Percentiles rank a stretch among this genome's conserved stretches.
phyloP scores from a whole-genome alignment of 495 filamentous ascomycete species.

The Hypoxylon fragiforme region DNA sequence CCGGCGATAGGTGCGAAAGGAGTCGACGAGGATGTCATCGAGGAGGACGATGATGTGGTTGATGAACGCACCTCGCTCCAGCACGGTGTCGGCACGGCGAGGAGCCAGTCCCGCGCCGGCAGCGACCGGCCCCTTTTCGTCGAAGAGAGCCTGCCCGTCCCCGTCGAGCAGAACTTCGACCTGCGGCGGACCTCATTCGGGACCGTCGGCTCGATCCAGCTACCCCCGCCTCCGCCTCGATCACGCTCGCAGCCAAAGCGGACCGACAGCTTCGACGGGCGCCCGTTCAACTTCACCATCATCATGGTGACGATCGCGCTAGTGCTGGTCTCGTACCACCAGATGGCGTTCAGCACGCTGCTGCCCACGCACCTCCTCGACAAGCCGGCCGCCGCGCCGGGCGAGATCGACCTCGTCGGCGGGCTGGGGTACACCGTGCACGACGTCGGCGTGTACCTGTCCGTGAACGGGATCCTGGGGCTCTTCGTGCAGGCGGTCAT shows the following conservation, averaged over 20 bases:
- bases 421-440: conserved; percentile 67
- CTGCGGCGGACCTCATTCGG: conserved; percentile 37
- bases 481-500: conserved; percentile 68
- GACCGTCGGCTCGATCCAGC: conserved; percentile 33
- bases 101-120: conserved; percentile 10
- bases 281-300: conserved; percentile 36
- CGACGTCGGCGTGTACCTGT: conserved; percentile 69
- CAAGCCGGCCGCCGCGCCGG: conserved; percentile 18
- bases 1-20: no score
- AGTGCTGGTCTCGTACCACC: conserved; percentile 37
- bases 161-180: conserved; percentile 37
- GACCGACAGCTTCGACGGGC: conserved; percentile 19
- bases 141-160: conserved; percentile 32
- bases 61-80: conserved; percentile 36
- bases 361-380: conserved; percentile 38
- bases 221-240: conserved; percentile 4
- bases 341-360: conserved; percentile 40
- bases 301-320: conserved; percentile 36
- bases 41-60: conserved; percentile 17
- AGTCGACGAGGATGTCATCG: conserved; percentile 5
- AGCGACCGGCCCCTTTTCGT: conserved; percentile 27
- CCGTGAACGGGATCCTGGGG: conserved; percentile 68
- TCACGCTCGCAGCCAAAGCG: no score
- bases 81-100: conserved; percentile 2
- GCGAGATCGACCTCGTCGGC: conserved; percentile 44